Percentiles rank a stretch among this genome's conserved stretches.
These are phyloP conservation scores for Rhododendron mucronatum DNA, from an alignment of 148 eudicot species.

Conservation along the genomic window DNA sequence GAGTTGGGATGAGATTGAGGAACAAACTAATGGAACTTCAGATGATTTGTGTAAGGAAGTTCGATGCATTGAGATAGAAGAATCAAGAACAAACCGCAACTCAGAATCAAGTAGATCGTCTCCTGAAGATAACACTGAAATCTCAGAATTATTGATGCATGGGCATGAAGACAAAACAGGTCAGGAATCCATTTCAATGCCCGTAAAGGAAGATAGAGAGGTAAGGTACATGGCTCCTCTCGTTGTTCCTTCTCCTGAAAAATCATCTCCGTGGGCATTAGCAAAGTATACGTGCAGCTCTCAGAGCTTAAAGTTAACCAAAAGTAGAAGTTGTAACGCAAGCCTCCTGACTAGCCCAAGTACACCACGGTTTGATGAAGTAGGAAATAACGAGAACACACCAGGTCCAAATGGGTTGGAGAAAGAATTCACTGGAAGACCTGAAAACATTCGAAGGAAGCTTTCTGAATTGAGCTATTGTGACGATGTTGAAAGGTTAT, in stretches of 20 bases:
- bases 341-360: constrained; percentile 19
- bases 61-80: constrained; percentile 64
- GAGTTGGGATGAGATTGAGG: constrained; percentile 36
- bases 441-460: constrained; percentile 36
- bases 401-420: constrained; percentile 27
- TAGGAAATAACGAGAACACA: constrained; percentile 31
- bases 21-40: constrained; percentile 30
- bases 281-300: constrained; percentile 18
- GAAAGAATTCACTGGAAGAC: constrained; percentile 27
- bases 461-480: constrained; percentile 33
- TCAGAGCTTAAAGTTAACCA: constrained; percentile 30
- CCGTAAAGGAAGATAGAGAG: constrained; percentile 20
- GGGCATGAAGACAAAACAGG: constrained; percentile 11
- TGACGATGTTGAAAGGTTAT: constrained; percentile 25
- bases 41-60: constrained; percentile 76
- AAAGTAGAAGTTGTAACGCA: constrained; percentile 45
- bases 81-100: constrained; percentile 14
- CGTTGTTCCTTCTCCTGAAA: constrained; percentile 26
- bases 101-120: constrained; percentile 17
- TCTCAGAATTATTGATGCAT: constrained; percentile 6
- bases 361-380: constrained; percentile 28
- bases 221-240: constrained; percentile 11
- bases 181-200: constrained; percentile 11
- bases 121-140: constrained; percentile 17
- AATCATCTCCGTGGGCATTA: constrained; percentile 28